Evolutionary conservation across 257 asterid genomes (phyloP), one percentile per base, ranked within the genome.

Genomic region (Gentiana dahurica): DNA sequence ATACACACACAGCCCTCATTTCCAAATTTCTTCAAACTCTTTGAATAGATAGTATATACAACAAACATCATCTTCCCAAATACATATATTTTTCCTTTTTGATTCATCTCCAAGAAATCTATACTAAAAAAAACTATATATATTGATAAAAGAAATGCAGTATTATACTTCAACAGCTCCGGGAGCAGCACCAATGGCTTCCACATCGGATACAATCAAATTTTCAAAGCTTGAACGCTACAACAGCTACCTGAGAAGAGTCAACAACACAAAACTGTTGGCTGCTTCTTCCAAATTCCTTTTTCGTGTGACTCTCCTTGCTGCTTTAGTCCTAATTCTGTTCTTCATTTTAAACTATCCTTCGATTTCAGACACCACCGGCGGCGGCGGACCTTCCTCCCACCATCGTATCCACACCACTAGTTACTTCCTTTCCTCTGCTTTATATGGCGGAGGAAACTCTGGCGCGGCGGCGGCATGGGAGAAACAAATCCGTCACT

Each of bases 271-370:
- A 0, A 82, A 82, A 46, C 81, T 88, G 58, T 74, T 88, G 15
- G 88, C 84, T 12, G 97, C 97, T 2, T 88, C 94, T 5, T 90
- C 96, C 2, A 90, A 87, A 54, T 85, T 90, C 65, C 85, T 90
- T 53, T 87, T 90, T 77, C 83, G 97, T n/a, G 78, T 74, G 39
- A 86, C 97, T 47, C 87, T 90, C 58, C 74, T 90, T 48, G 84
- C 79, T 49, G 95, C 98, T 36, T 61, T 90, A 4, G 6, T 90
- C 65, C 70, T 90, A 6, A 85, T 90, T 68, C 74, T 90, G 68
- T 87, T 87, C 69, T 90, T 90, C 72, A 84, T 95, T 4, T 60
- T 90, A 62, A 87, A 84, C 59, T 68, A 77, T 64, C 94, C 95
- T 0, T 88, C 88, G 0, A 71, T 78, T 34, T 68, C 94, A 34